These are phyloP conservation scores for Saturnispora galanensis DNA, from an alignment of 805 yeast species.

Conservation along the genomic window DNA sequence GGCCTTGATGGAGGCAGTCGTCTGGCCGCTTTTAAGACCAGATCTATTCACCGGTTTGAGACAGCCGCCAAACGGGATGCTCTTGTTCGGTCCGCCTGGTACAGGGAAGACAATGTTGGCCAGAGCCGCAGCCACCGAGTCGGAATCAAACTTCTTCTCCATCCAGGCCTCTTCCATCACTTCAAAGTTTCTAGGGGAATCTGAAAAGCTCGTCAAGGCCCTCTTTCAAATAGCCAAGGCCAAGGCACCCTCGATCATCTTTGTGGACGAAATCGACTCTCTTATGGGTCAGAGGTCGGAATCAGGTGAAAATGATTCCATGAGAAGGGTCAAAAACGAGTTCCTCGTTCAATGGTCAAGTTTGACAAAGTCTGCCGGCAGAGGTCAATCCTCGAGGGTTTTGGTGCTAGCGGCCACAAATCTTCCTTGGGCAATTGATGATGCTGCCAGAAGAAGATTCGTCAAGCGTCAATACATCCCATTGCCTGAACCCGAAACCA, in stretches of 20 bases:
- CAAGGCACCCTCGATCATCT: slow-evolving; percentile 85
- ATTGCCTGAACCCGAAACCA: slow-evolving; percentile 77
- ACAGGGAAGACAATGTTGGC: slow-evolving; percentile 98
- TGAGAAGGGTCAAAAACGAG: slow-evolving; percentile 85
- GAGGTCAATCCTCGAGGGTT: slow-evolving; percentile 56
- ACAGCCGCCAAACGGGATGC: slow-evolving; percentile 95
- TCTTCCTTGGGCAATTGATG: slow-evolving; percentile 95
- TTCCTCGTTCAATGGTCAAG: slow-evolving; percentile 94
- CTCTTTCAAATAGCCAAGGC: slow-evolving; percentile 75
- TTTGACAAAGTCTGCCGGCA: slow-evolving; percentile 76
- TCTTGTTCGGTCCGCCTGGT: slow-evolving; percentile 97
- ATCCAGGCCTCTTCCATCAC: slow-evolving; percentile 86
- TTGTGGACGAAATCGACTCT: slow-evolving; percentile 94
- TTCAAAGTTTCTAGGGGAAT: slow-evolving; percentile 82
- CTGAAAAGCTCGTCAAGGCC: slow-evolving; percentile 88
- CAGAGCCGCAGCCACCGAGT: slow-evolving; percentile 91
- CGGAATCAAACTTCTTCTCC: slow-evolving; percentile 84
- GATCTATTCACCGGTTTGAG: slow-evolving; percentile 84
- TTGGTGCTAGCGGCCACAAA: slow-evolving; percentile 91
- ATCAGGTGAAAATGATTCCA: slow-evolving; percentile 72
- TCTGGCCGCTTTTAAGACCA: slow-evolving; percentile 89
- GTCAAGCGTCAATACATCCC: slow-evolving; percentile 91
- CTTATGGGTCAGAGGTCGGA: slow-evolving; percentile 66
- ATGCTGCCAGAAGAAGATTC: slow-evolving; percentile 90
- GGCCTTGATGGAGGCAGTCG: slow-evolving; percentile 88